Percentiles rank a stretch among this genome's conserved stretches.
These are phyloP conservation scores for Sporothrix dimorphospora DNA, from an alignment of 2,329 filamentous ascomycete genomes.

Conservation along the genomic window DNA sequence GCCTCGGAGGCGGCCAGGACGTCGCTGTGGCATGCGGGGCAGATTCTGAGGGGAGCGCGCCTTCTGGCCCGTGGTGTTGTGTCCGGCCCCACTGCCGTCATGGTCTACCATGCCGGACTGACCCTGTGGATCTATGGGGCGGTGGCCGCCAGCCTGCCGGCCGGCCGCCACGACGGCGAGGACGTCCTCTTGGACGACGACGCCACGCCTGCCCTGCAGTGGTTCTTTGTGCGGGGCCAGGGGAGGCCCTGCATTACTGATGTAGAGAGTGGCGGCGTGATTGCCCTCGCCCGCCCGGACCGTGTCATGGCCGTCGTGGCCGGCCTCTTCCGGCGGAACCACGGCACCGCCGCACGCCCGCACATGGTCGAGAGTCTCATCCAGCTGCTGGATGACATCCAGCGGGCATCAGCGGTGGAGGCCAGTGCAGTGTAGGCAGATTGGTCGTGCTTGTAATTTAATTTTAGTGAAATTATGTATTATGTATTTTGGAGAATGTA, in stretches of 20 bases:
- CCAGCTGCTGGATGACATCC: neutral
- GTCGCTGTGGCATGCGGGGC: neutral
- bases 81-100: neutral
- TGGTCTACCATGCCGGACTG: neutral
- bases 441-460: too few relatives aligned
- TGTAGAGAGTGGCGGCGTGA: neutral
- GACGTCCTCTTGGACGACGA: neutral
- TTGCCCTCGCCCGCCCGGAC: neutral
- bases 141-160: neutral
- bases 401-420: neutral
- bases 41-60: neutral
- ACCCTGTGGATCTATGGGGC: neutral
- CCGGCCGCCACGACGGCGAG: neutral
- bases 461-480: neutral
- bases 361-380: constrained; percentile 10
- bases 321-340: neutral
- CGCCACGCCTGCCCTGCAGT: neutral
- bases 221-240: neutral
- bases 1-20: neutral
- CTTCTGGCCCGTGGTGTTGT: neutral
- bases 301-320: neutral
- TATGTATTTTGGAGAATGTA: neutral
- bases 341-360: neutral
- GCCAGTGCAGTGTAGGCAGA: neutral
- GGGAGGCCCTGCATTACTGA: neutral